Base-by-base conservation (phyloP, 306 rosid species). In the Pterocarpus santalinus region DNA sequence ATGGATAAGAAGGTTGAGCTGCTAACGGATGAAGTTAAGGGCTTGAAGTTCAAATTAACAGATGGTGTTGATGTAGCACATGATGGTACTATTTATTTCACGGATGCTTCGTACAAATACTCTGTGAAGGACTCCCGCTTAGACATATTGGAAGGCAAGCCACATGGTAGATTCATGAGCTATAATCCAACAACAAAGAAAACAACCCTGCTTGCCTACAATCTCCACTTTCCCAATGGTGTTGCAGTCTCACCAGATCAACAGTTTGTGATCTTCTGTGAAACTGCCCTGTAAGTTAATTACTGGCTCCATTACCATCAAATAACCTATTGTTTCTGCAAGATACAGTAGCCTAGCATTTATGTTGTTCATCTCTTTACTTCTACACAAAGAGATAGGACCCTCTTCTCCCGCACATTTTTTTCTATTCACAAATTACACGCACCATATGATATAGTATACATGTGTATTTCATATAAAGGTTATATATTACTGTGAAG, bases 181-280 rank as follows among this genome's bases (percentile, higher is more conserved):
- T 91, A 88, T 46, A 56, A 92, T 74, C 93, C 93, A 17, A 1
- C 80, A 36, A 87, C 97, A 63, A 90, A 84, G 30, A 57, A 36
- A 5, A 94, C 97, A 41, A 78, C 72, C 32, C 78, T 94, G 10
- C 81, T 91, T 3, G 85, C 75, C 16, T 77, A 46, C 1, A 49
- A 88, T 2, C 97, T 94, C 41, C 83, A 85, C 84, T 91, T 94
- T 36, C 78, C 92, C 22, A 92, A 91, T 80, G 98, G 97, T n/a
- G 87, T 91, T 9, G 89, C 85, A 0, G 80, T 92, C 81, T 83
- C 94, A 16, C 87, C 94, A 5, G 94, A 88, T 81, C 93, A 90
- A 78, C 77, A 79, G 1, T 86, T 28, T 5, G 83, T 92, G 10
- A 5, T 91, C 79, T 92, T 83, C 46, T 90, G 94, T 12, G 97